Conservation (phyloP, 345 rosid species). For the Camelina laxa region DNA sequence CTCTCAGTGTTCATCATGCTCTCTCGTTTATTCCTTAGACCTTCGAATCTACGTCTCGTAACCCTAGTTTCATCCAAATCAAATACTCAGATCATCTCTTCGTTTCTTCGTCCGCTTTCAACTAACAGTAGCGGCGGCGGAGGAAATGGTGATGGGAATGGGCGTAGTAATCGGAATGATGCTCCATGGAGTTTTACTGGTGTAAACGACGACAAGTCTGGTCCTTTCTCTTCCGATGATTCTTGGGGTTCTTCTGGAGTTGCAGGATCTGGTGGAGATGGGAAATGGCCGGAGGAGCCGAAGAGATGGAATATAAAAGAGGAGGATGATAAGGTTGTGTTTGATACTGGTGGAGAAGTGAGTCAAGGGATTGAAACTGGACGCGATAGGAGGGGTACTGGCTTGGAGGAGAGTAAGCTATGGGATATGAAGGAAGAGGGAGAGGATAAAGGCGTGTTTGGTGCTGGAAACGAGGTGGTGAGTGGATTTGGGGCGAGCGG, state of each 20-base stretch:
- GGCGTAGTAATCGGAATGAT: constrained; percentile 41
- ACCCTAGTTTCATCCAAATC: constrained; percentile 48
- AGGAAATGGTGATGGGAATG: constrained; percentile 36
- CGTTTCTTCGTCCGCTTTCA: constrained; percentile 54
- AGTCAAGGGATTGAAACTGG: constrained; percentile 13
- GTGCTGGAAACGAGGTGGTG: constrained; percentile 33
- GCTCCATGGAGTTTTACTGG: constrained; percentile 58
- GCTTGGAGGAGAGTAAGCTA: constrained; percentile 35
- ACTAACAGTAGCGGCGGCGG: constrained; percentile 47
- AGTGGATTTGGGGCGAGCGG: constrained; percentile 2
- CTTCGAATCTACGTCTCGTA: constrained; percentile 62
- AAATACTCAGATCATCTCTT: constrained; percentile 36
- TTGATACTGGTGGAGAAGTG: constrained; percentile 46
- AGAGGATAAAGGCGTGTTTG: constrained; percentile 51
- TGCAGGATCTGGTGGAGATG: constrained; percentile 33
- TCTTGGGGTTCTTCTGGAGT: constrained; percentile 45
- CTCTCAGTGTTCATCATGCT: constrained; percentile 56
- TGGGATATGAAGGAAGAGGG: constrained; percentile 63
- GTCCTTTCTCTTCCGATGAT: constrained; percentile 45
- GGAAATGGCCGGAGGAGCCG: constrained; percentile 50
- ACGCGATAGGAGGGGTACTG: constrained; percentile 9
- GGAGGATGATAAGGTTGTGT: constrained; percentile 48
- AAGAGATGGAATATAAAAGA: constrained; percentile 56
- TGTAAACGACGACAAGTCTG: constrained; percentile 52
- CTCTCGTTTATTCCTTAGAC: constrained; percentile 65